Base-by-base conservation (phyloP, 2,329 filamentous ascomycete genomes). In the Sporothrix globosa region DNA sequence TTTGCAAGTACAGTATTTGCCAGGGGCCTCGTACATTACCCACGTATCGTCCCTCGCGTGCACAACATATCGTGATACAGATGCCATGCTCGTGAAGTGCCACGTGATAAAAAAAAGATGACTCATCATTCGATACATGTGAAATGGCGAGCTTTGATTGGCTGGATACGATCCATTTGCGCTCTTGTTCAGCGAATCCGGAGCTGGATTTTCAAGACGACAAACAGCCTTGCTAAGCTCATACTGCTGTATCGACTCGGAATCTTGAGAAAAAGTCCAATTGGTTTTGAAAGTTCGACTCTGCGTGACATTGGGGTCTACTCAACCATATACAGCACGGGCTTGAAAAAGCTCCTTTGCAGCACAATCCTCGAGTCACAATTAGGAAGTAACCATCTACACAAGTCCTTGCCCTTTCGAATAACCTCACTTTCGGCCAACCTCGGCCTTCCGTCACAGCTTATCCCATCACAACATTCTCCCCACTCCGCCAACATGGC, bases 151-250 rank as follows among this genome's bases (percentile, higher is more conserved):
- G 3, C 58, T 11, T 21, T 63, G 58, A 63, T 63, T 63, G 58
- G 58, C n/a, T n/a, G 19, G 39, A 6, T 4, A 13, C 13, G 21
- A 44, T 61, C 39, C 58, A 46, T 44, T 7, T 39, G 39, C 58
- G n/a, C 58, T 46, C 34, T 24, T 61, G 9, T 39, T 14, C 56
- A 50, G 61, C 61, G 61, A 65, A 21, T 50, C 61, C 61, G 61
- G 61, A 65, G 61, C 61, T 63, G 24, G 61, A 50, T 65, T 65
- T 65, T 65, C 61, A 63, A 19, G 39, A 63, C 58, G 58, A 63
- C 39, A 9, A 10, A 30, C 61, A 50, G 61, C 61, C 61, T 65
- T 48, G 61, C 44, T 4, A 63, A 10, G 13, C 58, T 46, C 39
- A 17, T 27, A 13, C 54, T 44, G 21, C 58, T 19, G 58, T 46